Percentiles rank a stretch among this genome's conserved stretches.
Evolutionary conservation across 75 land plant species (phyloP).

Genomic region (Pseudotsuga menziesii): DNA sequence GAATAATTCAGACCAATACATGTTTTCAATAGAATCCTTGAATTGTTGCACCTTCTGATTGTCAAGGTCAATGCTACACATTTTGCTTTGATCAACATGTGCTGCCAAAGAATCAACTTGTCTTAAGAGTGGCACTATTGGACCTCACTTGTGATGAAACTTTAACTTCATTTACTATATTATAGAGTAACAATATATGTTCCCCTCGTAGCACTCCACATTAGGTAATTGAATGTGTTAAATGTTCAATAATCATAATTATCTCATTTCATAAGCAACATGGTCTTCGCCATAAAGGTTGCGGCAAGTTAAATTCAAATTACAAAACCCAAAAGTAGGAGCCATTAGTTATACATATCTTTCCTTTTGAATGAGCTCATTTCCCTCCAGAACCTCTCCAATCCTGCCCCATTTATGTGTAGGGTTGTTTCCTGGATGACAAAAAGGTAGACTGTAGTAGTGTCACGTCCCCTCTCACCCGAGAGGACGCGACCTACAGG

Average conservation of each 20-base stretch:
- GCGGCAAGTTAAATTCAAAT: neutral
- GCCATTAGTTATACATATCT: neutral
- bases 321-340: neutral
- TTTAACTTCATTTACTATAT: no score
- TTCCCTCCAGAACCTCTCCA: conserved; percentile 54
- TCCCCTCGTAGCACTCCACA: no score
- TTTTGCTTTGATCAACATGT: conserved; percentile 51
- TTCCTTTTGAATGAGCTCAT: conserved; percentile 36
- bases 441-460: conserved; percentile 58
- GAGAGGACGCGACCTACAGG: no score
- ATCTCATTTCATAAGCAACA: neutral
- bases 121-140: no score
- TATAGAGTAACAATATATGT: no score
- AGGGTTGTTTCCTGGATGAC: conserved; percentile 26
- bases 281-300: neutral
- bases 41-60: conserved; percentile 58
- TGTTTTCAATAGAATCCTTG: conserved; percentile 87
- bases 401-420: conserved; percentile 58
- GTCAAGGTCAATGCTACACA: conserved; percentile 73
- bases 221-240: no score
- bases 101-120: conserved; percentile 32
- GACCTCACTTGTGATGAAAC: no score
- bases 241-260: neutral
- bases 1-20: conserved; percentile 95
- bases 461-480: no score